phyloP scores from a whole-genome alignment of 192 early-diverging fungal species.

The Mortierella claussenii region DNA sequence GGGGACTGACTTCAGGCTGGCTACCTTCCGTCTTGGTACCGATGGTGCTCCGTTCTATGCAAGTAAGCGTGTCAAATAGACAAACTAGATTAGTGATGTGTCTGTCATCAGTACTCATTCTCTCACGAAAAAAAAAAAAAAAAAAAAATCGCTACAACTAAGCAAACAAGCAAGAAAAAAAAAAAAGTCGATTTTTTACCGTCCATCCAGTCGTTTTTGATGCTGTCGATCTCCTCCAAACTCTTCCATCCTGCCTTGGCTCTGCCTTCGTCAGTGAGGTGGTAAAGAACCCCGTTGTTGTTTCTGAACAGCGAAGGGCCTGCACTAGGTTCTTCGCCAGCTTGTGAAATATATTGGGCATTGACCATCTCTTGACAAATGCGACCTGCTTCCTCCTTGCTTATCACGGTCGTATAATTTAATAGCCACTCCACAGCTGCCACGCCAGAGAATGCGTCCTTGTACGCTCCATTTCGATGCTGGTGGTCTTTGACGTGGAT shows the following conservation, averaged over 20 bases:
- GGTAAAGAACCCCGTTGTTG: constrained; percentile 41
- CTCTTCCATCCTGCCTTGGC: constrained; percentile 50
- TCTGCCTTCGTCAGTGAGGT: constrained; percentile 47
- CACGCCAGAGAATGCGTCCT: constrained; percentile 59
- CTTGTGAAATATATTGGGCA: constrained; percentile 57
- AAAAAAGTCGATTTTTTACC: constrained; percentile 12
- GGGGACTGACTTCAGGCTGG: constrained; percentile 8
- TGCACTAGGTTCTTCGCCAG: constrained; percentile 18
- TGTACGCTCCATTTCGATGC: constrained; percentile 37
- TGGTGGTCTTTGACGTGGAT: constrained; percentile 58
- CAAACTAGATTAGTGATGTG: constrained; percentile 27
- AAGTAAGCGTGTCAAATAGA: constrained; percentile 7
- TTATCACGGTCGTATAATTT: constrained; percentile 61
- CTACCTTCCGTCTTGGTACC: constrained; percentile 16
- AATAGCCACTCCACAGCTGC: constrained; percentile 61
- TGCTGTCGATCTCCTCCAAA: constrained; percentile 9
- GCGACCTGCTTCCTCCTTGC: constrained; percentile 57
- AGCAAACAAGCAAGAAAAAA: constrained; percentile 8
- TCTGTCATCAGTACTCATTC: constrained; percentile 13
- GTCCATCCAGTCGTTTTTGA: constrained; percentile 45
- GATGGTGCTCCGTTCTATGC: constrained; percentile 16
- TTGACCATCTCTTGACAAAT: constrained; percentile 58
- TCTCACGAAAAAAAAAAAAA: neutral
- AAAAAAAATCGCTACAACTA: neutral
- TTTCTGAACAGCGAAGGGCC: constrained; percentile 31